Percentiles rank a stretch among this genome's conserved stretches.
Conservation (phyloP, 2,329 filamentous ascomycete genomes). For the Hypoxylon sp. region DNA sequence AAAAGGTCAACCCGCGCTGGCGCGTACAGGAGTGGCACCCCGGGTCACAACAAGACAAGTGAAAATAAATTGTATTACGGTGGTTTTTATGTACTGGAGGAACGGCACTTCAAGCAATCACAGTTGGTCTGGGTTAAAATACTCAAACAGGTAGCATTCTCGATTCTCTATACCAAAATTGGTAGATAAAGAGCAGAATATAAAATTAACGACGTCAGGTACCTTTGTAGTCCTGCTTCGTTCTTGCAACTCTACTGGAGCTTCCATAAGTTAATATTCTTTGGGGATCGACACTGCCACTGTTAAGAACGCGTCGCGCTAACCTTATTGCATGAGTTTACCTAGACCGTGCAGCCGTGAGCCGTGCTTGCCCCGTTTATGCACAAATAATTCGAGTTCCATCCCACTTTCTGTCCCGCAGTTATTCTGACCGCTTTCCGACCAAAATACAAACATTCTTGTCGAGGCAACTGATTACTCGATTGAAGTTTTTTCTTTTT, state of each 20-base stretch:
- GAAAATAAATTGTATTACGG: background rate
- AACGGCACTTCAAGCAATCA: background rate
- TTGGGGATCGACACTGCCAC: slow-evolving; percentile 19
- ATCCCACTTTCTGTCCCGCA: slow-evolving; percentile 21
- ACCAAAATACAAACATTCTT: slow-evolving; percentile 37
- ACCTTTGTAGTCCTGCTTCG: background rate
- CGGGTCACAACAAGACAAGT: too few species aligned
- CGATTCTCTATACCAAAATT: too few species aligned
- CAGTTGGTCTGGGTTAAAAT: background rate
- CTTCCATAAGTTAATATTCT: slow-evolving; percentile 11
- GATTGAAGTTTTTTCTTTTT: background rate
- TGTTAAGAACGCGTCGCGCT: slow-evolving; percentile 31
- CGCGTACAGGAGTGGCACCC: slow-evolving; percentile 29
- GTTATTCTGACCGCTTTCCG: slow-evolving; percentile 40
- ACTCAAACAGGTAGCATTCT: background rate
- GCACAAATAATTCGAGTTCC: slow-evolving; percentile 22
- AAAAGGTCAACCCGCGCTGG: slow-evolving; percentile 14
- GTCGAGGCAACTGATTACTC: slow-evolving; percentile 34
- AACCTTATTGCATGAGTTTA: slow-evolving; percentile 11
- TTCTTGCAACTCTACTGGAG: slow-evolving; percentile 1
- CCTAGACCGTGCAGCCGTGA: slow-evolving; percentile 6
- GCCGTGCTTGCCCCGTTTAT: slow-evolving; percentile 4
- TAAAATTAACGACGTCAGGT: background rate
- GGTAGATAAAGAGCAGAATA: too few species aligned
- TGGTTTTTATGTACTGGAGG: background rate